phyloP scores from a whole-genome alignment of 1,139 yeast species.

The Yamadazyma trypodendri region DNA sequence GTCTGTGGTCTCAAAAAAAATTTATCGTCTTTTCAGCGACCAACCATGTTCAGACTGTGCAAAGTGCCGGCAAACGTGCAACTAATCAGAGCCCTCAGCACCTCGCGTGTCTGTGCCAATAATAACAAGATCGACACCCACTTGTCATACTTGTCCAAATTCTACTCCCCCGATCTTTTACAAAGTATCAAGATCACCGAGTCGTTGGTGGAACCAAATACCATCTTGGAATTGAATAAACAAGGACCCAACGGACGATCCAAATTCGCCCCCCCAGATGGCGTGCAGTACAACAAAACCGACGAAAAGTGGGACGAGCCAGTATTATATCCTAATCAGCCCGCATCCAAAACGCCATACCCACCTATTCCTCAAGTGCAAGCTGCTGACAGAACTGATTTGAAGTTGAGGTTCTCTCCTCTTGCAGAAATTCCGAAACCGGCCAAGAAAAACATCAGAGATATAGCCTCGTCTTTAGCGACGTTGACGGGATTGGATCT shows the following conservation, averaged over 20 bases:
- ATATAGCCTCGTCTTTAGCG: constrained; percentile 58
- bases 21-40: too few species aligned
- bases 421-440: constrained; percentile 15
- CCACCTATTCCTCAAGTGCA: constrained; percentile 42
- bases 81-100: neutral
- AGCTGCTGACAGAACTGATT: constrained; percentile 42
- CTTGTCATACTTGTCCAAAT: constrained; percentile 60
- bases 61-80: neutral
- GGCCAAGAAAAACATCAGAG: constrained; percentile 19
- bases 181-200: constrained; percentile 83
- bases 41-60: neutral
- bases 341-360: constrained; percentile 38
- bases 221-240: constrained; percentile 38
- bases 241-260: constrained; percentile 33
- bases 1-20: neutral
- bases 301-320: constrained; percentile 52
- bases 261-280: constrained; percentile 28
- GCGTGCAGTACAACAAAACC: constrained; percentile 28
- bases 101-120: neutral
- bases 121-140: constrained; percentile 38
- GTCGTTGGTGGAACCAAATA: constrained; percentile 63
- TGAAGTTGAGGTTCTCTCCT: constrained; percentile 36
- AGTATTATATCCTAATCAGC: constrained; percentile 47
- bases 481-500: constrained; percentile 74
- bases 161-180: constrained; percentile 73